Conservation (phyloP, 1,284 basidiomycete genomes). For the Fomitopsis palustris region DNA sequence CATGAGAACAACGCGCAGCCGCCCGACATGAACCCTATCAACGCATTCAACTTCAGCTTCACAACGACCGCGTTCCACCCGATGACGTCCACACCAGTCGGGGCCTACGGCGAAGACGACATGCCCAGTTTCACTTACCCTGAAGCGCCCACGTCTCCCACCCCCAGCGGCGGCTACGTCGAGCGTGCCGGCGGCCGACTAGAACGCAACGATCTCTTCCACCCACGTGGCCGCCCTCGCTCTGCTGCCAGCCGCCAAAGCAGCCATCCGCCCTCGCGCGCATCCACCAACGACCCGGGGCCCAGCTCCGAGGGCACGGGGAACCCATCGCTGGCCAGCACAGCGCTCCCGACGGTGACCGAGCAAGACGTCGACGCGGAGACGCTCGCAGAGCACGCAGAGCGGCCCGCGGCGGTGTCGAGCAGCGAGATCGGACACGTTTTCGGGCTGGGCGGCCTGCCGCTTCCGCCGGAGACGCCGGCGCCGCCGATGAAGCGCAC, state of each 20-base stretch:
- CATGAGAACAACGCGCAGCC: neutral
- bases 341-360: conserved; percentile 16
- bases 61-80: conserved; percentile 33
- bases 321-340: conserved; percentile 19
- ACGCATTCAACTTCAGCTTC: conserved; percentile 48
- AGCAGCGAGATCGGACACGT: conserved; percentile 26
- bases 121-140: conserved; percentile 56
- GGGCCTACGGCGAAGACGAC: conserved; percentile 14
- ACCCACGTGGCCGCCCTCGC: conserved; percentile 21
- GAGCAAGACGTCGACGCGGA: conserved; percentile 12
- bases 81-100: conserved; percentile 48
- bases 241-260: conserved; percentile 6
- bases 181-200: conserved; percentile 27
- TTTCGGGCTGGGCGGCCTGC: conserved; percentile 21
- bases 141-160: conserved; percentile 67
- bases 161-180: conserved; percentile 37
- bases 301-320: conserved; percentile 15
- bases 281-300: conserved; percentile 5
- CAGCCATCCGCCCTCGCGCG: conserved; percentile 8
- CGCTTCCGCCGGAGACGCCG: conserved; percentile 30
- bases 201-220: conserved; percentile 28
- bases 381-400: conserved; percentile 3
- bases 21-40: conserved; percentile 35
- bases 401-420: conserved; percentile 6
- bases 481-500: conserved; percentile 49